phyloP scores from a whole-genome alignment of 2,329 filamentous ascomycete genomes.

The Alternaria atra region DNA sequence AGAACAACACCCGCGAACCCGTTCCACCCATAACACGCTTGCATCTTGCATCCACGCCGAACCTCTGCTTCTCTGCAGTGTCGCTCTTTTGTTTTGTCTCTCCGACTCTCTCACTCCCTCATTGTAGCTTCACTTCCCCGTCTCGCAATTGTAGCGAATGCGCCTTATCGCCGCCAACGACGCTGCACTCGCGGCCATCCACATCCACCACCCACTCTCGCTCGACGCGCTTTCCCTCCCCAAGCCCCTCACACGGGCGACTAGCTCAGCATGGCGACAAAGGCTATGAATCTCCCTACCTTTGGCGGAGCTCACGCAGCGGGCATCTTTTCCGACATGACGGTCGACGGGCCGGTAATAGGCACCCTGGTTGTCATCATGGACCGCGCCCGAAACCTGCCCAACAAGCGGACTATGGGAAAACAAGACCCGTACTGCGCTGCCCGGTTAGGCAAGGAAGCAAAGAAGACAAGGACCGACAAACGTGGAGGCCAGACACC shows the following conservation, averaged over 20 bases:
- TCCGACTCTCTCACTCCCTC: slow-evolving; percentile 3
- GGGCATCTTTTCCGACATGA: slow-evolving; percentile 94
- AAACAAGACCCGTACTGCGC: slow-evolving; percentile 99
- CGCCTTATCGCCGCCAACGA: slow-evolving; percentile 18
- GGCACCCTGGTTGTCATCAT: slow-evolving; percentile 92
- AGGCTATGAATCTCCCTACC: slow-evolving; percentile 37
- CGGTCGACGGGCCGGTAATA: slow-evolving; percentile 89
- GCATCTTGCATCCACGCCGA: slow-evolving; percentile 8
- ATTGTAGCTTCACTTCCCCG: not conserved
- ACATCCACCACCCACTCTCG: slow-evolving; percentile 1
- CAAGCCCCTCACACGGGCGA: slow-evolving; percentile 1
- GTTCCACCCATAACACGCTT: slow-evolving; percentile 12
- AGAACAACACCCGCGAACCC: slow-evolving; percentile 14
- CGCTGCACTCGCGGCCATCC: slow-evolving; percentile 27
- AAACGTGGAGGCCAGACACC: slow-evolving; percentile 94
- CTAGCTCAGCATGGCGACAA: slow-evolving; percentile 47
- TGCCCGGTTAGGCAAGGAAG: slow-evolving; percentile 91
- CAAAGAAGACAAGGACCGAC: slow-evolving; percentile 95
- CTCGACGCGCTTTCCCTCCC: slow-evolving; percentile 13
- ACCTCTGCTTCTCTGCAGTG: slow-evolving; percentile 18
- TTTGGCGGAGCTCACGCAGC: slow-evolving; percentile 77
- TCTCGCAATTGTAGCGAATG: slow-evolving; percentile 36
- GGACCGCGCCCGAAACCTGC: slow-evolving; percentile 95
- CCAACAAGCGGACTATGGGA: slow-evolving; percentile 95
- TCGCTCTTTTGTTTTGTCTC: slow-evolving; percentile 30